These are phyloP conservation scores for Stylosanthes scabra DNA, from an alignment of 331 rosid species.

Conservation along the genomic window DNA sequence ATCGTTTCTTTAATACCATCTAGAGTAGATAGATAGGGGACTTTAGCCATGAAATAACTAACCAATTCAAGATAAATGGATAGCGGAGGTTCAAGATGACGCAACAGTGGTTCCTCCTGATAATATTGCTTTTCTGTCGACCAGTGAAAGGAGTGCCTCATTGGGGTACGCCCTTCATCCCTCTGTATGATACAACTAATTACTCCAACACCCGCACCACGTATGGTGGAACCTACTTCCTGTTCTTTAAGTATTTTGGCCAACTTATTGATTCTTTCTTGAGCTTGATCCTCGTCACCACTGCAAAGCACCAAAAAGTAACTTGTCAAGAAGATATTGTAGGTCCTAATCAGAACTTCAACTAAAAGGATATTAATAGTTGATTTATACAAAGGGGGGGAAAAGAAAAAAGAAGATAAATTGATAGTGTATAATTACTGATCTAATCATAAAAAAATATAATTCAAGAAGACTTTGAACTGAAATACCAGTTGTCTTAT, in stretches of 20 bases:
- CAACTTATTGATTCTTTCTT: constrained; percentile 91
- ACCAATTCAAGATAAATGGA: constrained; percentile 99
- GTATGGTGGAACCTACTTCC: constrained; percentile 79
- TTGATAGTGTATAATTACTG: background rate
- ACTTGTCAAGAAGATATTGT: constrained; percentile 40
- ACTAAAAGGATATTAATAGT: constrained; percentile 28
- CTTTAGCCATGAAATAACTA: constrained; percentile 45
- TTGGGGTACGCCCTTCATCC: constrained; percentile 99
- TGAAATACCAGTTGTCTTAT: constrained; percentile 3
- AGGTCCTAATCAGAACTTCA: constrained; percentile 29
- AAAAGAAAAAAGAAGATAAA: background rate
- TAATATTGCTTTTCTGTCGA: constrained; percentile 76
- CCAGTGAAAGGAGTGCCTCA: constrained; percentile 99
- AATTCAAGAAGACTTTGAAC: background rate
- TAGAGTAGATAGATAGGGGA: constrained; percentile 26
- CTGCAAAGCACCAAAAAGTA: constrained; percentile 59
- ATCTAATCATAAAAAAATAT: constrained; percentile 12
- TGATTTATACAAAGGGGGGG: constrained; percentile 25
- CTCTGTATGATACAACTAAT: constrained; percentile 98
- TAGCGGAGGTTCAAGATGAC: constrained; percentile 97
- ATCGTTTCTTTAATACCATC: constrained; percentile 23
- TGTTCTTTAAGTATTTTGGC: constrained; percentile 94
- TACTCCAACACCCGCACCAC: constrained; percentile 84
- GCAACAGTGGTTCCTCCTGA: constrained; percentile 91
- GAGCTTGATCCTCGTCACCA: constrained; percentile 99